Conservation (phyloP, 495 filamentous ascomycete genomes). For the Tuber calosporum region DNA sequence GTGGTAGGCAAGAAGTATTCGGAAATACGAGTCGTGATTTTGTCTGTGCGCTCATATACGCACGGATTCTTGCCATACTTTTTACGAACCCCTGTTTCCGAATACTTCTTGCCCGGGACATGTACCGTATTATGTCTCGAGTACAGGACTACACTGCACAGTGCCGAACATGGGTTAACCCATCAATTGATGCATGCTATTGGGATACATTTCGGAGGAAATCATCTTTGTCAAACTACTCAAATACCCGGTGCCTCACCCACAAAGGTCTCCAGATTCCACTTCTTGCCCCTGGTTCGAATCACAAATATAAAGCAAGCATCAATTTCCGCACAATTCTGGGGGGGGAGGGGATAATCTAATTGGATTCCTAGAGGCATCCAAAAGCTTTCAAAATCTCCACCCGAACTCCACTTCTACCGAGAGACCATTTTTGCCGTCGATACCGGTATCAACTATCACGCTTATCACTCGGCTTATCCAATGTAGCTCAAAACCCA, state of each 20-base stretch:
- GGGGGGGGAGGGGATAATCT: neutral
- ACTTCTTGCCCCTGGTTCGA: neutral
- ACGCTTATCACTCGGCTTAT: neutral
- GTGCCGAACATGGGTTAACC: neutral
- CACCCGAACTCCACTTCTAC: neutral
- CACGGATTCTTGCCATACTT: too few relatives aligned
- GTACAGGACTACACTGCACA: neutral
- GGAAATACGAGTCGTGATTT: too few relatives aligned
- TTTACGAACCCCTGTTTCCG: too few relatives aligned
- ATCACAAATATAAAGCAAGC: neutral
- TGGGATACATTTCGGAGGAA: neutral
- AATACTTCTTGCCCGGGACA: too few relatives aligned
- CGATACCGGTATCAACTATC: neutral
- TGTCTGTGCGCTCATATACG: too few relatives aligned
- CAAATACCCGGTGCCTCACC: too few relatives aligned
- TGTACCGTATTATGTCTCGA: neutral
- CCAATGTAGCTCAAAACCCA: neutral
- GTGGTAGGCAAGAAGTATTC: too few relatives aligned
- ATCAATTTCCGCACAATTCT: neutral
- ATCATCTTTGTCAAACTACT: neutral
- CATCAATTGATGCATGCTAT: neutral
- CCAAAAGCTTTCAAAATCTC: neutral
- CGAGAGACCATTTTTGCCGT: neutral
- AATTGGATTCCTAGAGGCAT: neutral
- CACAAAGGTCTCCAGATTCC: neutral